phyloP scores from a whole-genome alignment of 1,284 basidiomycete species.

The Sporisorium reilianum region DNA sequence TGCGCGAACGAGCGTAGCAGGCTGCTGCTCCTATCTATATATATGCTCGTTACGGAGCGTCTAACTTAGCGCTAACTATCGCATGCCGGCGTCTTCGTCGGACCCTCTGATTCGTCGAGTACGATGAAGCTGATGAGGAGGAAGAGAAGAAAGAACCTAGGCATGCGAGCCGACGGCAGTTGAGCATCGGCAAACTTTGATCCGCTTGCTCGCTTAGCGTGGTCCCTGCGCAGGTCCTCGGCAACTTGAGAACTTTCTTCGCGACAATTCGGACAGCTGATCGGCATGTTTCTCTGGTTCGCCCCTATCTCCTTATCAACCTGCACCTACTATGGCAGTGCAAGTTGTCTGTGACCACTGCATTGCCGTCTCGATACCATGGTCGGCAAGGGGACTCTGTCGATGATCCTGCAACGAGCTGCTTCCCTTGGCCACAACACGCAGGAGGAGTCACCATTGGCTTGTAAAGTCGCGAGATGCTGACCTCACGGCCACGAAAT shows the following conservation, averaged over 20 bases:
- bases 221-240: neutral
- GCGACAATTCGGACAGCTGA: neutral
- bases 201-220: constrained; percentile 5
- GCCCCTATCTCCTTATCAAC: neutral
- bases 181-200: neutral
- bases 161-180: neutral
- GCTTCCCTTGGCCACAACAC: too few species aligned
- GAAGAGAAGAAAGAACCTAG: neutral
- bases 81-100: neutral
- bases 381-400: too few species aligned
- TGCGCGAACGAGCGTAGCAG: too few species aligned
- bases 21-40: neutral
- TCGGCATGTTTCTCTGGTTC: neutral
- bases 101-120: neutral
- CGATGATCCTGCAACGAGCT: too few species aligned
- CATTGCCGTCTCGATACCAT: too few species aligned
- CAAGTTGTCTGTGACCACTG: too few species aligned
- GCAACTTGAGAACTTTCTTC: neutral
- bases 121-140: neutral
- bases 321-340: too few species aligned
- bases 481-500: too few species aligned
- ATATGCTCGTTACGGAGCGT: neutral
- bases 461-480: too few species aligned
- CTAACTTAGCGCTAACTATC: too few species aligned
- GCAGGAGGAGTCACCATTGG: too few species aligned